These are phyloP conservation scores for Fusarium nelsonii DNA, from an alignment of 2,329 filamentous ascomycete species.

Conservation along the genomic window DNA sequence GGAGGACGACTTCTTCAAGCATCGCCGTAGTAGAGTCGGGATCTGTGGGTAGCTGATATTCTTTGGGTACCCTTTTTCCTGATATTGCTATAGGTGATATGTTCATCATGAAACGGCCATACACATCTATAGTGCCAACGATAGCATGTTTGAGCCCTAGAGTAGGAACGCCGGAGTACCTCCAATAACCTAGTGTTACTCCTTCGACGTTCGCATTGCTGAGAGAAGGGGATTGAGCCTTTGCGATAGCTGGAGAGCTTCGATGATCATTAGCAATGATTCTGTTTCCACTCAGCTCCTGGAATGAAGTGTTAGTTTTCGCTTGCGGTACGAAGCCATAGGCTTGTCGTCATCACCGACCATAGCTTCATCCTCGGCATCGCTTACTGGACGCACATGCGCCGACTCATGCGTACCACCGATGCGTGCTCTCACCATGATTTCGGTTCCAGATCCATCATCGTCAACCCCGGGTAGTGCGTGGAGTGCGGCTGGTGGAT, in stretches of 20 bases:
- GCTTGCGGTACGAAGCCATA: conserved; percentile 61
- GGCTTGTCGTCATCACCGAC: conserved; percentile 57
- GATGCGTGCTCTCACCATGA: conserved; percentile 62
- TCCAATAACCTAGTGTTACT: conserved; percentile 70
- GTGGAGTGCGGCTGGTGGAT: conserved; percentile 51
- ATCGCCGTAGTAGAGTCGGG: conserved; percentile 74
- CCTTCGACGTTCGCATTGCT: conserved; percentile 57
- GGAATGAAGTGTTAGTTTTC: conserved; percentile 66
- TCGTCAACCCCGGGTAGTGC: conserved; percentile 55
- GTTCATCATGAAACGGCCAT: conserved; percentile 71
- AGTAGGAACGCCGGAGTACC: conserved; percentile 66
- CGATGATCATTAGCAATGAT: conserved; percentile 53
- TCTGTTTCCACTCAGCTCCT: conserved; percentile 63
- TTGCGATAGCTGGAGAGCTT: conserved; percentile 36
- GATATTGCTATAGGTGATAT: conserved; percentile 60
- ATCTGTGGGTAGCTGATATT: conserved; percentile 66
- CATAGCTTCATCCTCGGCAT: conserved; percentile 60
- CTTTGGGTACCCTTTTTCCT: conserved; percentile 61
- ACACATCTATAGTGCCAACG: conserved; percentile 72
- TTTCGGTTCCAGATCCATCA: conserved; percentile 64
- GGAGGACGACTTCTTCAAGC: conserved; percentile 71
- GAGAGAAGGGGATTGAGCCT: conserved; percentile 49
- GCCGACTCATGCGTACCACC: conserved; percentile 56
- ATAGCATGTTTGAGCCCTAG: conserved; percentile 67
- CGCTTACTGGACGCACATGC: conserved; percentile 50